Percentiles rank a stretch among this genome's conserved stretches.
Conservation (phyloP, 176 grass and related monocot species). For the Zizania latifolia region DNA sequence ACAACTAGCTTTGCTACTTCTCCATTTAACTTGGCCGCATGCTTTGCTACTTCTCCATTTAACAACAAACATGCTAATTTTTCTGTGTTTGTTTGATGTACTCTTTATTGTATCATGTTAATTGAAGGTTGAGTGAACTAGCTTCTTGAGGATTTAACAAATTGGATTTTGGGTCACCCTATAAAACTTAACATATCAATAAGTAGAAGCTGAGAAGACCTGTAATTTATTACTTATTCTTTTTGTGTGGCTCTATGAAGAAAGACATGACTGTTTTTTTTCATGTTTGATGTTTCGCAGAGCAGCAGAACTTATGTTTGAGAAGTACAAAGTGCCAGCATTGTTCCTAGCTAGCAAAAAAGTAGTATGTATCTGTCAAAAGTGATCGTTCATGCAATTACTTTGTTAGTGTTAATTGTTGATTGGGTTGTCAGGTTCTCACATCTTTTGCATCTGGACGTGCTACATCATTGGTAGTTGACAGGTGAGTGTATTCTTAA, state of each 20-base stretch:
- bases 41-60: not conserved
- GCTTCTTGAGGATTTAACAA: not conserved
- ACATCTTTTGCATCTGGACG: conserved; percentile 99
- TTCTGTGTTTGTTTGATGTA: not conserved
- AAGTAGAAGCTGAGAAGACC: not conserved
- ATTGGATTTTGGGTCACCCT: not conserved
- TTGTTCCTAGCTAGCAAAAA: conserved; percentile 94
- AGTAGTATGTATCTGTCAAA: conserved; percentile 68
- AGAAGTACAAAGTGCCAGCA: conserved; percentile 96
- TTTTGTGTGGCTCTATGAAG: not conserved
- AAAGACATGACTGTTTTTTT: conserved; percentile 35
- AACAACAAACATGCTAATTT: not conserved
- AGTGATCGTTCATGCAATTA: conserved; percentile 11
- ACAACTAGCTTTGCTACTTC: not conserved
- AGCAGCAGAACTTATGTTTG: conserved; percentile 97
- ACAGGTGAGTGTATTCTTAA: conserved; percentile 58
- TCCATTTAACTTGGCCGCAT: not conserved
- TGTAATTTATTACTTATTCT: not conserved
- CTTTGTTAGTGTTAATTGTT: conserved; percentile 35
- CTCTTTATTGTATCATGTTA: not conserved
- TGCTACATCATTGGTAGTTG: conserved; percentile 93
- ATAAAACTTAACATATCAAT: not conserved
- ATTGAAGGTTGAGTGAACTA: not conserved
- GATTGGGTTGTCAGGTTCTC: conserved; percentile 61
- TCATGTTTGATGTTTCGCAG: conserved; percentile 46